Evolutionary conservation across 805 yeast genomes (phyloP), one percentile per base, ranked within the genome.

Genomic region (Komagataella pastoris): DNA sequence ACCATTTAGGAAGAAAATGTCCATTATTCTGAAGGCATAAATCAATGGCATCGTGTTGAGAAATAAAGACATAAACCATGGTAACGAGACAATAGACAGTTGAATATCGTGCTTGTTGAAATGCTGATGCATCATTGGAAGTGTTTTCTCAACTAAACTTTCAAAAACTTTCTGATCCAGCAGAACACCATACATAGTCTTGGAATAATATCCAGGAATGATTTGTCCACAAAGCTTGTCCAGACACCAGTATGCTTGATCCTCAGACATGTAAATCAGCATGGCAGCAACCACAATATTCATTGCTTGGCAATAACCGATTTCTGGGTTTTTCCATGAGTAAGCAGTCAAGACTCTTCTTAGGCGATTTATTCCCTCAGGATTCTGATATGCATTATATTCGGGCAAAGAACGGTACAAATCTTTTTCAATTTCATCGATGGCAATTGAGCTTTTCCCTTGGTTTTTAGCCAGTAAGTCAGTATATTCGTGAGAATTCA

Each of bases 241-340:
- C 52, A 93, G 73, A 53, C 91, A 80, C 98, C 98, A 93, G 62
- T 88, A 93, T 0, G 97, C 98, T 66, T 93, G 98, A 57, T 91
- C 99, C 65, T 93, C 99, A 7, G 95, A 85, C 85, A 88, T 89
- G 64, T 81, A 85, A 45, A 85, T 85, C 54, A 86, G 67, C 51
- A 86, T 65, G 0, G 88, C 90, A 1, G 95, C 95, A 1, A 79
- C 81, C 7, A 86, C 89, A 50, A 93, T 93, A 63, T 93, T 93
- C 99, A 95, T 93, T 1, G 98, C 99, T 66, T 93, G 99, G 64
- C 99, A 93, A 65, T 93, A 93, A 0, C 99, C 99, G 23, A 93
- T 88, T 46, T 91, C 96, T 0, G 96, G 97, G 63, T 90, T 89
- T 57, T 85, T 87, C 97, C 98, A 93, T 0, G 97, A 87, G 61